These are phyloP conservation scores for Citrus australasica DNA, from an alignment of 345 rosid genomes.

Conservation along the genomic window DNA sequence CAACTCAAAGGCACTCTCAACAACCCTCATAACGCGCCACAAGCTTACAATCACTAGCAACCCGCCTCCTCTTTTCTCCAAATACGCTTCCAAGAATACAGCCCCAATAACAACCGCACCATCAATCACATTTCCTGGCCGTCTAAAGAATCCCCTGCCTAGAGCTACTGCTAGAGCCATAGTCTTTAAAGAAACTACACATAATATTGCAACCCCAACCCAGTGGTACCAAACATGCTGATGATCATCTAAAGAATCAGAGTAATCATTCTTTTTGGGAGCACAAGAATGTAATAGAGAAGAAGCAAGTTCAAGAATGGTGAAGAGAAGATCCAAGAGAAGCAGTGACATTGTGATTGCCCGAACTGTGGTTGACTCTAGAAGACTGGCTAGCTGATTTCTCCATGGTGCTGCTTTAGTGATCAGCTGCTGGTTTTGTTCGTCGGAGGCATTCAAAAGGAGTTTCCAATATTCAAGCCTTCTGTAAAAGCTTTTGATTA, in stretches of 20 bases:
- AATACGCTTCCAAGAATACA: conserved; percentile 41
- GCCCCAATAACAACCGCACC: conserved; percentile 48
- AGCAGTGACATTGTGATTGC: conserved; percentile 42
- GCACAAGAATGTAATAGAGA: conserved; percentile 38
- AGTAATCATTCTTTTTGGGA: background rate
- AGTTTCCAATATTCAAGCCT: conserved; percentile 49
- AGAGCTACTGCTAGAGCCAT: conserved; percentile 36
- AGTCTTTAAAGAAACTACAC: conserved; percentile 45
- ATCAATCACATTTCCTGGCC: conserved; percentile 54
- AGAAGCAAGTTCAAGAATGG: conserved; percentile 54
- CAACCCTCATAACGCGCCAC: conserved; percentile 69
- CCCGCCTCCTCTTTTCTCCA: conserved; percentile 60
- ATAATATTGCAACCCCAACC: conserved; percentile 53
- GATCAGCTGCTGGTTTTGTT: background rate
- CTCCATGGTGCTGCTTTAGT: conserved; percentile 44
- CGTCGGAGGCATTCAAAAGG: conserved; percentile 11
- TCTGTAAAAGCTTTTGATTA: conserved; percentile 39
- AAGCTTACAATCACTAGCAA: conserved; percentile 61
- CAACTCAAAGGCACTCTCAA: conserved; percentile 68
- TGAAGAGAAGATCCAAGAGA: conserved; percentile 48
- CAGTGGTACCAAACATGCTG: conserved; percentile 50
- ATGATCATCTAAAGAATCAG: too few species aligned
- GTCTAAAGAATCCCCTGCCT: conserved; percentile 39
- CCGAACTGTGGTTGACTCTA: conserved; percentile 44
- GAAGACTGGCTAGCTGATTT: conserved; percentile 26